Evolutionary conservation across 768 basidiomycete species (phyloP), one percentile per base, ranked within the genome.

Genomic region (Porphyrellus cyaneotinctus): DNA sequence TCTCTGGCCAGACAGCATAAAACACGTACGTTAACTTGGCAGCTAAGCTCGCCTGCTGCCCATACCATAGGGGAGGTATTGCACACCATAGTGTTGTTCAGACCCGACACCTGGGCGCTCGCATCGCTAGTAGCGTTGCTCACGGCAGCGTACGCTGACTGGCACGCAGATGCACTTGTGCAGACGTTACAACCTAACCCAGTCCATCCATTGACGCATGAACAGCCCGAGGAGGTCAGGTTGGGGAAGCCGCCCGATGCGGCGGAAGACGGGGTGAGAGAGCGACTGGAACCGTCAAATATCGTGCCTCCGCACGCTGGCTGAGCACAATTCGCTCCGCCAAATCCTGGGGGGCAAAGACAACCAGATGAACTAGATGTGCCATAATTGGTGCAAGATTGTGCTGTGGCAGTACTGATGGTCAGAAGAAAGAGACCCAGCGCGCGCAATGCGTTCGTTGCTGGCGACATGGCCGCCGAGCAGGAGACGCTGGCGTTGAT

Each of bases 121-220:
- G 67, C 58, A 11, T 66, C 49, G n/a, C 65, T 58, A 50, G 72
- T 66, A 5, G 73, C 57, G 15, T 72, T 67, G 30, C 67, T 71
- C 36, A 71, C 70, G 2, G 81, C 70, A 44, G 74, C 64, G 61
- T 80, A 83, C 6, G 80, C 91, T 38, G 64, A 68, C 61, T 87
- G 81, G 66, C 94, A 97, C 0, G 88, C 85, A 47, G 72, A 74
- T 2, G 83, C 63, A 11, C 74, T 77, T 51, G 77, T 74, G 64
- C 94, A 95, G 33, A 95, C 89, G 61, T 90, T 91, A 66, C 90
- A 92, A 0, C 81, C 87, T 1, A 74, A 72, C 11, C 91, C 93
- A 1, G 75, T 75, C 92, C 92, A 95, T 3, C 87, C 92, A 38
- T 64, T 62, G 56, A 81, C 70, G 65, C 93, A 95, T 0, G 78